These are phyloP conservation scores for Candida dajiaensis DNA, from an alignment of 805 yeast genomes.

Conservation along the genomic window DNA sequence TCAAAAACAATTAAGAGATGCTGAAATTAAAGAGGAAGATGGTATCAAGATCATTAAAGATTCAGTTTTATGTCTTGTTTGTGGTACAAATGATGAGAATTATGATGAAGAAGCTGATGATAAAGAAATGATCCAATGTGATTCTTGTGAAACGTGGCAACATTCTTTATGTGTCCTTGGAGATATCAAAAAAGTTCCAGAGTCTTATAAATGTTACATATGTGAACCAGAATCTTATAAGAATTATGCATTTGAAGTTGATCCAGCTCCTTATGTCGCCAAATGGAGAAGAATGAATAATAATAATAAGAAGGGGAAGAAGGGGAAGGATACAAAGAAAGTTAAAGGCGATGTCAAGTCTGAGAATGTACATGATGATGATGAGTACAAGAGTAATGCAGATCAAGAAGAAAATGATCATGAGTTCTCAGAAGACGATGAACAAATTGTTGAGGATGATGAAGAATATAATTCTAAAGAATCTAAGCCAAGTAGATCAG, in stretches of 20 bases:
- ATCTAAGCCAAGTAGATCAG: background rate
- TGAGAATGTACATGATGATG: slow-evolving; percentile 2
- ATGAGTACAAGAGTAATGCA: slow-evolving; percentile 1
- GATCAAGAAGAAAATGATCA: slow-evolving; percentile 6
- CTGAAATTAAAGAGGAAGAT: slow-evolving; percentile 9
- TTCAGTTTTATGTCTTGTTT: slow-evolving; percentile 50
- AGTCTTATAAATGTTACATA: slow-evolving; percentile 45
- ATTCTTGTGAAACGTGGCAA: slow-evolving; percentile 64
- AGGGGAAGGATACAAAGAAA: background rate
- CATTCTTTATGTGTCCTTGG: slow-evolving; percentile 58
- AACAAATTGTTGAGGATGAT: background rate
- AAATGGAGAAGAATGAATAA: slow-evolving; percentile 1
- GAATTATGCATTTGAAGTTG: slow-evolving; percentile 27
- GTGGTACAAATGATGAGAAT: slow-evolving; percentile 54
- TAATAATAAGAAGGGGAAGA: too few species aligned
- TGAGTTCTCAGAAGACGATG: slow-evolving; percentile 3
- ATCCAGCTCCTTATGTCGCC: slow-evolving; percentile 18
- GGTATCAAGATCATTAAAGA: slow-evolving; percentile 21
- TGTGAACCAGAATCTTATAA: slow-evolving; percentile 41
- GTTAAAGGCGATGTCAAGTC: background rate
- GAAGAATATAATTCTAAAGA: background rate
- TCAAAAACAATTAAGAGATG: slow-evolving; percentile 8
- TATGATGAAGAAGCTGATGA: slow-evolving; percentile 52
- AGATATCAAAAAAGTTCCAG: slow-evolving; percentile 35
- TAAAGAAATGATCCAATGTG: slow-evolving; percentile 64